Evolutionary conservation across 441 rosid species (phyloP), one percentile per base, ranked within the genome.

Genomic region (Lepidium campestre): DNA sequence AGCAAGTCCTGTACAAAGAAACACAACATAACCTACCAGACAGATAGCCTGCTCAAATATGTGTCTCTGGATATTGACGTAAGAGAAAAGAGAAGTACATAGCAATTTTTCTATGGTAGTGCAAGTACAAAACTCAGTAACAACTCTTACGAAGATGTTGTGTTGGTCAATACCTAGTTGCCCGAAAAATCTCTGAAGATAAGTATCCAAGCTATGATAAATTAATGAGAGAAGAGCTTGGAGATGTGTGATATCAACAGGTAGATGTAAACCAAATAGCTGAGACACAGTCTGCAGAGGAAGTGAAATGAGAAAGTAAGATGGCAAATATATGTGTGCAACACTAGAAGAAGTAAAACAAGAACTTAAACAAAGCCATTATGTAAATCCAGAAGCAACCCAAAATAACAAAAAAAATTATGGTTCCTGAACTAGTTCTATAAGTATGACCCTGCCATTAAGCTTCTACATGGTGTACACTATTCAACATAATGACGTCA

Each of bases 161-260:
- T 14, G 62, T 57, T 29, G 45, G 52, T 64, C 12, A 54, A 36
- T 88, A 95, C 99, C 99, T 86, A 95, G 82, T 75, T 83, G 91
- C 40, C 73, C 79, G 72, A 78, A 81, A 74, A 92, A 34, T 74
- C 85, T 87, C 83, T 65, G 82, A 83, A 92, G 79, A 80, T 86
- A 95, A 55, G 85, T 57, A 77, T 90, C 96, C 85, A 95, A 76
- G 79, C 93, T 79, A 75, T 92, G 99, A 72, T 83, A 95, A 76
- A 92, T 80, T 62, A 90, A 50, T 53, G 99, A 95, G 66, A 95
- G 87, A 50, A 95, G 88, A 62, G 98, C 98, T 79, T 95, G 99
- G 70, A 95, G 83, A 87, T 95, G 99, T 25, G 88, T 88, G 37
- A 90, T 75, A 79, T 95, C 90, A 90, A 92, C 74, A 19, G 93